Evolutionary conservation across 441 rosid species (phyloP), one percentile per base, ranked within the genome.

Genomic region (Cnidoscolus chayamansa): DNA sequence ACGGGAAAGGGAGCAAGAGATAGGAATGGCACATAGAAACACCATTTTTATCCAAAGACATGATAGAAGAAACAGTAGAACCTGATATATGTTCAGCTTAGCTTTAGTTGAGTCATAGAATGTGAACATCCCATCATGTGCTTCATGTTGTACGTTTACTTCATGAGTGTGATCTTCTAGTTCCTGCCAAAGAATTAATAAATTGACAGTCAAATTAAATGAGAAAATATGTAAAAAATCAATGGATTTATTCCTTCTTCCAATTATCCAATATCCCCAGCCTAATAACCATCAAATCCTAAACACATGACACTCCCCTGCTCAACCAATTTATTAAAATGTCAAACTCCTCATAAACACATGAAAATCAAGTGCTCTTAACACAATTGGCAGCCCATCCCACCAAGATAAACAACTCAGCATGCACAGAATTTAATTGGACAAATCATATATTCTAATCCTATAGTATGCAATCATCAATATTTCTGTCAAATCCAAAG

Each of bases 61-160:
- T 37, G 55, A 73, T 31, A 63, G 66, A 61, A 3, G 35, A 62
- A 67, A 59, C 7, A 72, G 16, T 53, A 56, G 43, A 70, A 95
- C 99, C 99, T 92, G 99, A 81, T 90, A 95, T 76, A 95, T 81
- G 74, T 91, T 87, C 60, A 95, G 95, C 55, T 83, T 89, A 72
- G 92, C 87, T 72, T 80, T 88, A 55, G 88, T 88, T 62, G 92
- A 86, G 81, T 91, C 96, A 57, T 95, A 95, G 86, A 95, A 90
- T 37, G 98, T 92, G 82, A 95, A 91, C 76, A 81, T 87, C 77
- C 91, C 98, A 69, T 95, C 98, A 49, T 90, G 85, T 62, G 81
- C 82, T 82, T 92, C 99, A 72, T 91, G 89, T 72, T 92, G 99
- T 75, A 86, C 77, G 47, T 71, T 86, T 60, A 91, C 93, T 78